A percentile compares a stretch with the other conserved stretches of the same genome.
Evolutionary conservation across 345 rosid species (phyloP).

Genomic region (Clausena lansium): DNA sequence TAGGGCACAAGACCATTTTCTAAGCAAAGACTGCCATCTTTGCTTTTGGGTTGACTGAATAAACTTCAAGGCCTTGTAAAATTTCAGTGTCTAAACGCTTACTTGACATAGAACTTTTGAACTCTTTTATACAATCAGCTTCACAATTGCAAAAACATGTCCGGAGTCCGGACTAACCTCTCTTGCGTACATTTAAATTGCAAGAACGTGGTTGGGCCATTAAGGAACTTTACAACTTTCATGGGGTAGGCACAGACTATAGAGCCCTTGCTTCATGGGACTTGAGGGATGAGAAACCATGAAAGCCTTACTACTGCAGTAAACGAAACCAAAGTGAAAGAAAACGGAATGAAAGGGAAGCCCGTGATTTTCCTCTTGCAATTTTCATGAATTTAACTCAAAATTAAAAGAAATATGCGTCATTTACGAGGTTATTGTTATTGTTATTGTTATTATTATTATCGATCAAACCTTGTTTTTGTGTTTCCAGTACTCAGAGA

Average conservation of each 20-base stretch:
- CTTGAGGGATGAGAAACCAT: neutral
- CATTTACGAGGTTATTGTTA: too few relatives aligned
- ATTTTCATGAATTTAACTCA: neutral
- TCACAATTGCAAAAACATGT: neutral
- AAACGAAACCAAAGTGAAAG: neutral
- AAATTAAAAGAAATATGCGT: too few relatives aligned
- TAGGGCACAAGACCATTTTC: neutral
- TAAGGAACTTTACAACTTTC: neutral
- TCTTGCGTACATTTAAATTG: neutral
- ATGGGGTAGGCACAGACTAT: too few relatives aligned
- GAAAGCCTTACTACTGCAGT: neutral
- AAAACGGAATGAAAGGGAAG: neutral
- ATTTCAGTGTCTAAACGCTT: too few relatives aligned
- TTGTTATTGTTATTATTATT: too few relatives aligned
- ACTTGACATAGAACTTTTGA: neutral
- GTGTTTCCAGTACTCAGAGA: too few relatives aligned
- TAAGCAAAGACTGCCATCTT: neutral
- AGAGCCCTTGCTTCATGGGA: neutral
- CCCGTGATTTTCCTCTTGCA: too few relatives aligned
- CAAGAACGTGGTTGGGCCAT: neutral
- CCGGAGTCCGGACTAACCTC: neutral
- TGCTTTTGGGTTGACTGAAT: neutral
- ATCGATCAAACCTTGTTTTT: too few relatives aligned
- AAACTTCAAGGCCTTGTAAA: neutral
- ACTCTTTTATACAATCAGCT: neutral